Evolutionary conservation across 768 basidiomycete genomes (phyloP).

Genomic region (Amanita phalloides): DNA sequence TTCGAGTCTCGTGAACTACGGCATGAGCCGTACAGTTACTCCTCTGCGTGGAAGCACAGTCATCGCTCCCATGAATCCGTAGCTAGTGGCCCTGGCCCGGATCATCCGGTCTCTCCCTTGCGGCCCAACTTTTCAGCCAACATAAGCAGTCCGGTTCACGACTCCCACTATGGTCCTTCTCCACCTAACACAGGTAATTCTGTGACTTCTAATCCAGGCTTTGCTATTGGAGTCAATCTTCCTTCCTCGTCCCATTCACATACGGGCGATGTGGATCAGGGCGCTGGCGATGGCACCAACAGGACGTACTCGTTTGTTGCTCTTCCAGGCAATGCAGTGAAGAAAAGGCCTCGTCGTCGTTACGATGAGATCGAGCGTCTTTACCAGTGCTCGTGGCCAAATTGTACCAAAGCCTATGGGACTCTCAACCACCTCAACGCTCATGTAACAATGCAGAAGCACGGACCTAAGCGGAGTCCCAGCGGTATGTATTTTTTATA

Average conservation of each 20-base stretch:
- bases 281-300: conserved; percentile 25
- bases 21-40: conserved; percentile 25
- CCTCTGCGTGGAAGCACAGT: conserved; percentile 26
- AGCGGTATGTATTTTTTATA: conserved; percentile 47
- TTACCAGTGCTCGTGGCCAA: conserved; percentile 77
- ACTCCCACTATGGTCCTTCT: conserved; percentile 47
- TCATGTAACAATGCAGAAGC: conserved; percentile 97
- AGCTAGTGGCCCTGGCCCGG: conserved; percentile 23
- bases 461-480: conserved; percentile 84
- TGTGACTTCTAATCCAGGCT: conserved; percentile 32
- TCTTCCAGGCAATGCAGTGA: conserved; percentile 69
- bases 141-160: conserved; percentile 23
- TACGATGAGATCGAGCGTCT: conserved; percentile 95
- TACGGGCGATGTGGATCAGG: conserved; percentile 9
- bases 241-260: conserved; percentile 16
- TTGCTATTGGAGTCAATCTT: conserved; percentile 15
- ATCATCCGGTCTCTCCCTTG: conserved; percentile 44
- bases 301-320: conserved; percentile 78
- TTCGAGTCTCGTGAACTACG: conserved; percentile 34
- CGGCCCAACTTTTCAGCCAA: conserved; percentile 41
- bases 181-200: conserved; percentile 56
- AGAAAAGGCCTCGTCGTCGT: conserved; percentile 74
- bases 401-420: conserved; percentile 79
- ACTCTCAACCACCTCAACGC: conserved; percentile 97
- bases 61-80: conserved; percentile 18